phyloP scores from a whole-genome alignment of 345 rosid genomes.

The Erysimum cheiranthoides region DNA sequence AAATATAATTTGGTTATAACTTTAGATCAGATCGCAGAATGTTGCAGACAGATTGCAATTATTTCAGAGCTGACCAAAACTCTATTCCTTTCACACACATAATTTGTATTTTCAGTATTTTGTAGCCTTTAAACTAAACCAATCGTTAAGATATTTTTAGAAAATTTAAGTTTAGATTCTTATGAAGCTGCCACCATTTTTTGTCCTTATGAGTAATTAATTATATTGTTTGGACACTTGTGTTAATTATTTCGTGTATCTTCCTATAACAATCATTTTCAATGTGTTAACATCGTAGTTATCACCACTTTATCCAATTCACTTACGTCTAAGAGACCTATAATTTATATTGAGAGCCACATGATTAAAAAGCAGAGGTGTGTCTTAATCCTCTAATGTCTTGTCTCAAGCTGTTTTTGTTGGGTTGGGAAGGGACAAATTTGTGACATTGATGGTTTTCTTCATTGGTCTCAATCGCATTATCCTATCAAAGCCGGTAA shows the following conservation, averaged over 20 bases:
- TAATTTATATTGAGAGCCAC: constrained; percentile 8
- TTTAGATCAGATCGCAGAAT: constrained; percentile 41
- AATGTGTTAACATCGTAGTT: constrained; percentile 23
- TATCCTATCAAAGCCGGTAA: neutral
- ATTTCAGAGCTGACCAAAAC: constrained; percentile 27
- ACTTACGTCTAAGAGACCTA: constrained; percentile 3
- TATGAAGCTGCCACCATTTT: constrained; percentile 25
- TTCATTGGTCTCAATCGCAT: constrained; percentile 45
- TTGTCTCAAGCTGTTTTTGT: constrained; percentile 10
- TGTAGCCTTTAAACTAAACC: constrained; percentile 5
- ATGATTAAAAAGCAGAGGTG: constrained; percentile 2
- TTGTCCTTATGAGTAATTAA: constrained; percentile 23
- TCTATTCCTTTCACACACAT: constrained; percentile 31
- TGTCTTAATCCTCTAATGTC: constrained; percentile 27
- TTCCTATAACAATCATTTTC: constrained; percentile 1
- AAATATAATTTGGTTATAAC: constrained; percentile 24
- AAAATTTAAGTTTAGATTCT: constrained; percentile 8
- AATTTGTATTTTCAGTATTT: too few species aligned
- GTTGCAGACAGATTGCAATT: constrained; percentile 41
- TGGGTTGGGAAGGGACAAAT: constrained; percentile 32
- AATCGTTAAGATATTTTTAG: constrained; percentile 4
- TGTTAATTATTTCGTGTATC: constrained; percentile 6
- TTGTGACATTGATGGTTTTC: constrained; percentile 28
- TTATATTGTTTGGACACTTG: constrained; percentile 2
- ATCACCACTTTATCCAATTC: constrained; percentile 25